Base-by-base conservation (phyloP, 352 stramenopile species). In the Phytophthora tentaculata region DNA sequence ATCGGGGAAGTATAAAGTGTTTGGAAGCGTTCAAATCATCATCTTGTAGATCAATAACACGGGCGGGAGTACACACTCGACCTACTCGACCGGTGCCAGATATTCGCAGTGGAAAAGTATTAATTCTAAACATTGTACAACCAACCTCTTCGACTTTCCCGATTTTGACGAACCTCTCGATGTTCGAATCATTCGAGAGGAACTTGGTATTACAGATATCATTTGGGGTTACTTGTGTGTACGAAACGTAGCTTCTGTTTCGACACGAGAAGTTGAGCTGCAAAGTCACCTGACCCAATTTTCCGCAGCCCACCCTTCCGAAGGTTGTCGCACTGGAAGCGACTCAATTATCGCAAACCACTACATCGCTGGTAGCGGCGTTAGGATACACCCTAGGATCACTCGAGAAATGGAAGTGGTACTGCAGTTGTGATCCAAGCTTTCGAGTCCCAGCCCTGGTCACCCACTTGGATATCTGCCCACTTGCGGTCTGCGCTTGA, bases 261-360 rank as follows among this genome's bases (percentile, higher is more conserved):
- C 5, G 9, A 32, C 9, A 8, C 5, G 9, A 32, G 28, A 32
- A 8, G 5, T 5, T 8, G 28, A 32, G 28, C 28, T 32, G 5
- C 8, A 49, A 49, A 26, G 61, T 49, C 45, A n/a, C n/a, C n/a
- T 64, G 37, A 59, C 53, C 37, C 61, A 64, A 14, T 64, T 69
- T 7, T n/a, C n/a, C n/a, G 45, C 61, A 16, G 8, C 17, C 61
- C 53, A 69, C n/a, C 53, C 53, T 35, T 59, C 61, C 0, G 53
- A 58, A 10, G 61, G 53, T 8, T 32, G 35, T 39, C 20, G 44
- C 3, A 69, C 24, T 3, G 53, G 53, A 0, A 64, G 20, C 3
- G 16, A 60, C 43, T 69, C 47, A 2, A 60, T 7, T 12, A 60
- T 5, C 8, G 57, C 19, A n/a, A 37, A 19, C 19, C 0, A 9